phyloP scores from a whole-genome alignment of 1,139 yeast genomes.

The Zygotorulaspora mrakii region DNA sequence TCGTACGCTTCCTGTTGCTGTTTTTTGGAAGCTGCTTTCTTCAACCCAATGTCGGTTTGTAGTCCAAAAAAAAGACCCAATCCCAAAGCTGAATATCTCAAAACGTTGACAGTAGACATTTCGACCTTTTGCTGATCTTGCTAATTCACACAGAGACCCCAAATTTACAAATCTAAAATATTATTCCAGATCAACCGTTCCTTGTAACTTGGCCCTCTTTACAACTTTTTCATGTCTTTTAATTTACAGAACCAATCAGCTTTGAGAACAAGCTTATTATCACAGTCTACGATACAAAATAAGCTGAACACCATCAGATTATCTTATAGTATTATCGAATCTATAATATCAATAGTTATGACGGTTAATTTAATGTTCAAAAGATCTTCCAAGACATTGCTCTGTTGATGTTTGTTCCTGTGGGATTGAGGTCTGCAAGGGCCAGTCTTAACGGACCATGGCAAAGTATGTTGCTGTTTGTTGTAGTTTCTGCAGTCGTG shows the following conservation, averaged over 20 bases:
- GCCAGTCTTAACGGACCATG: conserved; percentile 6
- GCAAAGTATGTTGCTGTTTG: conserved; percentile 16
- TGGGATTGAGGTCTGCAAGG: conserved; percentile 8
- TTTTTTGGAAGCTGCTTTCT: conserved; percentile 55
- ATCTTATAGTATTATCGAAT: no score
- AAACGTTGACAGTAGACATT: conserved; percentile 54
- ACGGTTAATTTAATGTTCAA: no score
- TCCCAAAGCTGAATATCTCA: conserved; percentile 90
- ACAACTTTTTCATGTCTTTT: neutral
- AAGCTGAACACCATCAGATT: neutral
- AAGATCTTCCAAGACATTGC: no score
- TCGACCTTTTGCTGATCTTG: neutral
- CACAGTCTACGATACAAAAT: neutral
- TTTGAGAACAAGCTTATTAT: neutral
- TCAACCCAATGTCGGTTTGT: conserved; percentile 71
- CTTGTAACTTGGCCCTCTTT: no score
- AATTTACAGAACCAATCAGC: conserved; percentile 1
- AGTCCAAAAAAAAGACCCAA: conserved; percentile 90
- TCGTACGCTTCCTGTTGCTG: conserved; percentile 58
- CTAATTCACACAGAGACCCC: neutral
- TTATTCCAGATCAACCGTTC: no score
- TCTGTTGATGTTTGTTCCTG: conserved; percentile 9
- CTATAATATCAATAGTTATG: no score
- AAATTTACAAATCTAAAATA: neutral
- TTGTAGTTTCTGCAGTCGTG: conserved; percentile 9